phyloP scores from a whole-genome alignment of 495 filamentous ascomycete species.

The Aspergillus nidulans region DNA sequence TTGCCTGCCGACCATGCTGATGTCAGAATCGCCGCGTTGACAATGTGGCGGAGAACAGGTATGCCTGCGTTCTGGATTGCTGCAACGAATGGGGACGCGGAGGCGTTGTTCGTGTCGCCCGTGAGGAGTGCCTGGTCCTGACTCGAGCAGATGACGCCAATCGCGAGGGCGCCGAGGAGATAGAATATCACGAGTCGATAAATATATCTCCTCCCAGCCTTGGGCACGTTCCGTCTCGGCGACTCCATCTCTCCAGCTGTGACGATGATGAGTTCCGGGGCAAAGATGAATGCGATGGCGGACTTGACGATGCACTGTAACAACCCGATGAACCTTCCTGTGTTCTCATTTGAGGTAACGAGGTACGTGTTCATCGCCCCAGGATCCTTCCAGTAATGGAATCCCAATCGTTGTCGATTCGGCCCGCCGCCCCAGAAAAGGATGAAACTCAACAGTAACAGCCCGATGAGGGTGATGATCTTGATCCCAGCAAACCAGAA shows the following conservation, averaged over 20 bases:
- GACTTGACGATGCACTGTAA: slow-evolving; percentile 41
- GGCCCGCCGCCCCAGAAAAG: slow-evolving; percentile 67
- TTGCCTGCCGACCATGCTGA: slow-evolving; percentile 71
- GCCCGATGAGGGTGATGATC: slow-evolving; percentile 69
- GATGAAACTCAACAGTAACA: slow-evolving; percentile 65
- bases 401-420: slow-evolving; percentile 60
- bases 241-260: slow-evolving; percentile 68
- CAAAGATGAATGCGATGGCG: slow-evolving; percentile 54
- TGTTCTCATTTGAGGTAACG: slow-evolving; percentile 18
- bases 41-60: slow-evolving; percentile 61
- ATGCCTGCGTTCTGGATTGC: slow-evolving; percentile 61
- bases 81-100: slow-evolving; percentile 56
- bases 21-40: slow-evolving; percentile 73
- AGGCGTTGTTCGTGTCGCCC: slow-evolving; percentile 38
- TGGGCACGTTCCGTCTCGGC: slow-evolving; percentile 71
- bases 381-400: slow-evolving; percentile 68
- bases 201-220: slow-evolving; percentile 75
- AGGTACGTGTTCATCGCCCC: slow-evolving; percentile 55
- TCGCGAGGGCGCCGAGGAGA: slow-evolving; percentile 50
- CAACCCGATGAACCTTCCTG: slow-evolving; percentile 44
- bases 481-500: slow-evolving; percentile 71
- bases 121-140: slow-evolving; percentile 13
- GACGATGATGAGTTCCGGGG: slow-evolving; percentile 52
- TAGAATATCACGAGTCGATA: slow-evolving; percentile 88
- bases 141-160: slow-evolving; percentile 52